Evolutionary conservation across 2,329 filamentous ascomycete genomes (phyloP).

Genomic region (Phaeosphaeriaceae sp.): DNA sequence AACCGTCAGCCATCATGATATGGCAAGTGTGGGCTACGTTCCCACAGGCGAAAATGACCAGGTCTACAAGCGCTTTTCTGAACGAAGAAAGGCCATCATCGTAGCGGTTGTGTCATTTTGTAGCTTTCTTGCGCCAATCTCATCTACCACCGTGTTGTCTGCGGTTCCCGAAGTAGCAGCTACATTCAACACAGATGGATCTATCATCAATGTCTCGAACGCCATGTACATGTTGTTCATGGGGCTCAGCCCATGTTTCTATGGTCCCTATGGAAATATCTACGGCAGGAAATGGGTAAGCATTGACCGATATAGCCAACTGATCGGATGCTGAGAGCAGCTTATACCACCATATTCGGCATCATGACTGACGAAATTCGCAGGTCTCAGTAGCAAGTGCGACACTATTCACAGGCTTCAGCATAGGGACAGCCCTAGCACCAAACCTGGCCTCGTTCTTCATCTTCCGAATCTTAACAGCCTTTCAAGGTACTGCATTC

Average conservation of each 20-base stretch:
- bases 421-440: constrained; percentile 75
- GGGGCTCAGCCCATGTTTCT: constrained; percentile 69
- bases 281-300: constrained; percentile 60
- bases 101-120: constrained; percentile 76
- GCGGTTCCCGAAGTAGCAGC: constrained; percentile 77
- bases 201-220: constrained; percentile 77
- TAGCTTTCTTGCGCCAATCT: constrained; percentile 77
- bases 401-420: constrained; percentile 71
- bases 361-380: constrained; percentile 19
- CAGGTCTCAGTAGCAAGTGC: constrained; percentile 68
- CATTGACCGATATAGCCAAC: constrained; percentile 2
- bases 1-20: constrained; percentile 41
- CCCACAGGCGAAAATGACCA: constrained; percentile 54
- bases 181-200: constrained; percentile 70
- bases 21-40: constrained; percentile 35
- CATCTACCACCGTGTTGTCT: constrained; percentile 75
- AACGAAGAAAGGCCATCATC: constrained; percentile 70
- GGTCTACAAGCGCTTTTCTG: constrained; percentile 70
- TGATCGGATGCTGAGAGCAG: neutral
- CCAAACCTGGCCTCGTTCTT: constrained; percentile 76
- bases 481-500: constrained; percentile 78
- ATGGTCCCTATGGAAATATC: constrained; percentile 70
- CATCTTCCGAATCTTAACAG: constrained; percentile 76
- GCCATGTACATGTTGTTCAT: constrained; percentile 79
- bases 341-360: neutral